These are phyloP conservation scores for Malassezia dermatis DNA, from an alignment of 1,284 basidiomycete species.

Conservation along the genomic window DNA sequence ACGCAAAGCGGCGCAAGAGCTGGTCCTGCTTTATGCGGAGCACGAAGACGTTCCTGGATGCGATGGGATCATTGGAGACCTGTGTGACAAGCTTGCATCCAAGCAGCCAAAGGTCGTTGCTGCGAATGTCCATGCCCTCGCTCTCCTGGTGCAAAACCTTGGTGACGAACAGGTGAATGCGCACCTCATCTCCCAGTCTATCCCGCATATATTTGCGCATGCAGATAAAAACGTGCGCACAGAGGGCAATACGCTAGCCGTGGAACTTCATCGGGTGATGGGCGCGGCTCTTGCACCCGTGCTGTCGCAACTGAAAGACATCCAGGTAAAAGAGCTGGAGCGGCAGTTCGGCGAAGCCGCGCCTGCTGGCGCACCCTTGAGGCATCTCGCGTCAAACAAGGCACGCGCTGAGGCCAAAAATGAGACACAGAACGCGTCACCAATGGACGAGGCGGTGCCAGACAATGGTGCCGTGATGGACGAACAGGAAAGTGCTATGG, in stretches of 20 bases:
- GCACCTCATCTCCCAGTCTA: constrained; percentile 65
- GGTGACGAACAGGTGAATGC: constrained; percentile 68
- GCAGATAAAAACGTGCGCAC: constrained; percentile 90
- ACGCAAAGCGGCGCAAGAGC: constrained; percentile 76
- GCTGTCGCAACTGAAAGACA: constrained; percentile 85
- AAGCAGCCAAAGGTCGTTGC: constrained; percentile 94
- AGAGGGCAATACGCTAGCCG: constrained; percentile 70
- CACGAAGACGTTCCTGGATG: constrained; percentile 68
- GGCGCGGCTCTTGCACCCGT: constrained; percentile 77
- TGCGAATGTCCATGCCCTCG: constrained; percentile 66
- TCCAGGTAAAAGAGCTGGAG: constrained; percentile 92
- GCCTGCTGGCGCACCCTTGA: constrained; percentile 64
- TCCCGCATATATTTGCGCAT: constrained; percentile 90
- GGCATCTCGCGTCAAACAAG: constrained; percentile 68
- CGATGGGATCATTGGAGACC: constrained; percentile 71
- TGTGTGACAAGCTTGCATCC: constrained; percentile 71
- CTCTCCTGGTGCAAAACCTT: constrained; percentile 65
- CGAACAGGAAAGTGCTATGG: constrained; percentile 29
- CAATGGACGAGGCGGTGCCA: neutral
- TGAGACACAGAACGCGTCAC: neutral
- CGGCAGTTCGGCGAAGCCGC: constrained; percentile 74
- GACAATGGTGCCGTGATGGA: neutral
- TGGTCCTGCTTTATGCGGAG: constrained; percentile 80
- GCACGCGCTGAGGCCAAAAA: constrained; percentile 17
- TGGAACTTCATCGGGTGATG: constrained; percentile 74